These are phyloP conservation scores for Moesziomyces globuligerus DNA, from an alignment of 1,284 basidiomycete genomes.

Conservation along the genomic window DNA sequence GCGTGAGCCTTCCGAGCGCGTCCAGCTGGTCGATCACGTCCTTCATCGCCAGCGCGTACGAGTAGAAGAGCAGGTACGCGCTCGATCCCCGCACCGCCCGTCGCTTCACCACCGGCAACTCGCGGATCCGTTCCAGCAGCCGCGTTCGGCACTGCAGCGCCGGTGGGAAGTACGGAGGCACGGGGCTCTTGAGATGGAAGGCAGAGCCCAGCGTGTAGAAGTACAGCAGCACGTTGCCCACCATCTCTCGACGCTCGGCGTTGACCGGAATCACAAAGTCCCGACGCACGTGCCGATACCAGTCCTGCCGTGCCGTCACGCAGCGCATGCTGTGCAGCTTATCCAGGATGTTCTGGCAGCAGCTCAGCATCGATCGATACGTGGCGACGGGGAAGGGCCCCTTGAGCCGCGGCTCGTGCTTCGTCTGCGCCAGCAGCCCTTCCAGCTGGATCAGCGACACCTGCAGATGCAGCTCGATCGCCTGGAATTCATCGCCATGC, in stretches of 20 bases:
- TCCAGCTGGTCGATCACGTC: constrained; percentile 59
- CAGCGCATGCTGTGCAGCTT: constrained; percentile 90
- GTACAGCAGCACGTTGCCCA: constrained; percentile 89
- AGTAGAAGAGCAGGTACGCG: constrained; percentile 87
- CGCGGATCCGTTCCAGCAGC: constrained; percentile 71
- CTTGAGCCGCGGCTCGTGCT: constrained; percentile 92
- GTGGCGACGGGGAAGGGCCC: constrained; percentile 71
- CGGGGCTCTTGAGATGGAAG: constrained; percentile 85
- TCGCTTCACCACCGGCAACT: constrained; percentile 80
- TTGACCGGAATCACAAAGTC: constrained; percentile 83
- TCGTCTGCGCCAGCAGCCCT: constrained; percentile 80
- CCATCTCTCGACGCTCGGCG: constrained; percentile 82
- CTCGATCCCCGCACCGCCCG: constrained; percentile 73
- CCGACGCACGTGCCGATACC: constrained; percentile 79
- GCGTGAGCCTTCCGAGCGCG: constrained; percentile 47
- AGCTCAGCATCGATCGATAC: constrained; percentile 84
- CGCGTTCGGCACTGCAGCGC: constrained; percentile 82
- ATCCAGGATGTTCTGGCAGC: constrained; percentile 81
- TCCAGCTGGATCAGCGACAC: constrained; percentile 79
- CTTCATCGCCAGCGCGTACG: constrained; percentile 88
- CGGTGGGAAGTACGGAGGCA: constrained; percentile 93
- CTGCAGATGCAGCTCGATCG: constrained; percentile 91
- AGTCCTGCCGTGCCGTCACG: constrained; percentile 91
- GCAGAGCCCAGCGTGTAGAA: constrained; percentile 88
- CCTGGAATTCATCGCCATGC: constrained; percentile 53